These are phyloP conservation scores for Arachnopeziza araneosa DNA, from an alignment of 2,329 filamentous ascomycete genomes.

Conservation along the genomic window DNA sequence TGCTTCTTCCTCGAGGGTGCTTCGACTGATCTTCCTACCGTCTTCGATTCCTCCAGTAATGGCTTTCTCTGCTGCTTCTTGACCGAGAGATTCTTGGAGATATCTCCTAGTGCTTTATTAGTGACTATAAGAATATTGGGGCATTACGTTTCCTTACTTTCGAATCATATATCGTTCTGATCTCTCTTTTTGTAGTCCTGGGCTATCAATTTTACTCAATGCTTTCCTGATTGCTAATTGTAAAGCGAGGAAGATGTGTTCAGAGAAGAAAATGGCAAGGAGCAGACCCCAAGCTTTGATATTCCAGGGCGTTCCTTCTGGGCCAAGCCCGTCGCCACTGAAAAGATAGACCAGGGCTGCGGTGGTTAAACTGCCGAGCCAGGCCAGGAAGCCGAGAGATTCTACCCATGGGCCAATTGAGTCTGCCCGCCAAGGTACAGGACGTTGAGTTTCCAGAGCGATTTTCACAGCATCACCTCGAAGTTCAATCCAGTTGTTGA, in stretches of 20 bases:
- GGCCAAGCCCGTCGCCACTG: conserved; percentile 60
- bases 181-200: conserved; percentile 78
- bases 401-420: conserved; percentile 92
- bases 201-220: conserved; percentile 76
- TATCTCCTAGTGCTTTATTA: conserved; percentile 23
- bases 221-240: conserved; percentile 67
- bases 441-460: conserved; percentile 79
- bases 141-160: conserved; percentile 51
- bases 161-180: conserved; percentile 75
- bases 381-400: conserved; percentile 81
- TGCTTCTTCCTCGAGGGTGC: conserved; percentile 59
- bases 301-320: conserved; percentile 59
- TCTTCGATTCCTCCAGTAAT: conserved; percentile 42
- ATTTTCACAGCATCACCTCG: conserved; percentile 94
- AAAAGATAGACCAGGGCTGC: conserved; percentile 89
- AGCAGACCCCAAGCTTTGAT: conserved; percentile 79
- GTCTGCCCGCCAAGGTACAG: conserved; percentile 83
- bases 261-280: conserved; percentile 74
- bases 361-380: conserved; percentile 85
- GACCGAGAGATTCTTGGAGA: conserved; percentile 65
- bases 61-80: conserved; percentile 46
- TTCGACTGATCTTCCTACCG: conserved; percentile 59
- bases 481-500: conserved; percentile 96
- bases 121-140: neutral
- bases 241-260: conserved; percentile 82